Evolutionary conservation across 352 stramenopile species (phyloP).

Genomic region (Phytophthora palmivora): DNA sequence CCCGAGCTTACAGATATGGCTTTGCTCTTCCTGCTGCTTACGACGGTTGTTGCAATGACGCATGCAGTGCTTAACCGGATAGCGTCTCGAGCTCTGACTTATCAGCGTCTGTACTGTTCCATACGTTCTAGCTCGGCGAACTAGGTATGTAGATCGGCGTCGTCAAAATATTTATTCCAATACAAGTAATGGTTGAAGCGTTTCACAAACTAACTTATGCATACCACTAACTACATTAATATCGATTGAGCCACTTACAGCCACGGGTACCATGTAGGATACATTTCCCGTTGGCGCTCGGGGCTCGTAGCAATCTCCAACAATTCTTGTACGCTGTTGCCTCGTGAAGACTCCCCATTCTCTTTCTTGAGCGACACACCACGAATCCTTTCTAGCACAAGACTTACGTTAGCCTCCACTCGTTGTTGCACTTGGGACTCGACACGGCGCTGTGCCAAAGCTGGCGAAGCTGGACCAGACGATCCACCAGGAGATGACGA

Average conservation of each 20-base stretch:
- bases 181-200: constrained; percentile 8
- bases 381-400: constrained; percentile 83
- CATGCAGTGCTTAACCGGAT: constrained; percentile 57
- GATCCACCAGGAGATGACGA: constrained; percentile 30
- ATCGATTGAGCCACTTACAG: constrained; percentile 48
- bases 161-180: constrained; percentile 38
- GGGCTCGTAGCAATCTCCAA: constrained; percentile 84
- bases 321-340: constrained; percentile 82
- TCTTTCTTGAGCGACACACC: constrained; percentile 84
- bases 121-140: constrained; percentile 2
- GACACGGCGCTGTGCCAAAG: constrained; percentile 57
- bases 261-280: constrained; percentile 89
- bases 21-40: constrained; percentile 69
- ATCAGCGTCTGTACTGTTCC: constrained; percentile 28
- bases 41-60: constrained; percentile 57
- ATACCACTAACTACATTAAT: constrained; percentile 24
- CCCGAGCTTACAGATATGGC: constrained; percentile 63
- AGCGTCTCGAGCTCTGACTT: constrained; percentile 26
- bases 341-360: constrained; percentile 55
- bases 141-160: constrained; percentile 1
- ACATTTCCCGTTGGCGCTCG: constrained; percentile 87
- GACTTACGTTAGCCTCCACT: constrained; percentile 86
- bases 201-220: constrained; percentile 21
- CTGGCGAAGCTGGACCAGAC: constrained; percentile 32
- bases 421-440: constrained; percentile 86